Evolutionary conservation across 2,329 filamentous ascomycete species (phyloP).

Genomic region (Calonectria fujianensis): DNA sequence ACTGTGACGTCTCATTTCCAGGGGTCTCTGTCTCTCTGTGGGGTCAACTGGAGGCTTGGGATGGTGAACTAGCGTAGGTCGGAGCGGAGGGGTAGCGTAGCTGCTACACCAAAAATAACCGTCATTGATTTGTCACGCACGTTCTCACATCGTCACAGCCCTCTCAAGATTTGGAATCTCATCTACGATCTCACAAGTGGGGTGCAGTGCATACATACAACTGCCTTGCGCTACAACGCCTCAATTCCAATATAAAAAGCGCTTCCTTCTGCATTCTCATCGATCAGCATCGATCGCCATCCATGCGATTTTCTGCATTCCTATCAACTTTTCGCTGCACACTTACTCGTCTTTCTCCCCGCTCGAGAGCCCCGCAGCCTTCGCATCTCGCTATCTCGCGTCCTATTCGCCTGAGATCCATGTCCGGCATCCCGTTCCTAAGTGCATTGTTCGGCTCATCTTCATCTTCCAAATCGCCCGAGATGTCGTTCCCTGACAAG

Average conservation of each 20-base stretch:
- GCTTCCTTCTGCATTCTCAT: background rate
- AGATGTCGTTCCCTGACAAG: constrained; percentile 86
- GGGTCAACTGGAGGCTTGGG: background rate
- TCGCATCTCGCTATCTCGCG: constrained; percentile 52
- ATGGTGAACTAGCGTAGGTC: background rate
- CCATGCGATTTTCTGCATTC: constrained; percentile 71
- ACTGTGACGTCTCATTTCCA: constrained; percentile 25
- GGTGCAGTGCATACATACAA: background rate
- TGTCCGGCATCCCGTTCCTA: constrained; percentile 87
- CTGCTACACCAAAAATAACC: background rate
- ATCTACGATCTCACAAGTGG: background rate
- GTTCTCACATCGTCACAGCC: background rate
- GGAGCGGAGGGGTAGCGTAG: background rate
- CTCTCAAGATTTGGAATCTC: background rate
- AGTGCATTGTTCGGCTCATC: constrained; percentile 84
- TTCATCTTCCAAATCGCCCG: constrained; percentile 71
- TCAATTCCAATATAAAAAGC: constrained; percentile 28
- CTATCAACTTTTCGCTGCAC: constrained; percentile 69
- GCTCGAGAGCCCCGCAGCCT: constrained; percentile 57
- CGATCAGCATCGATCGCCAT: constrained; percentile 24
- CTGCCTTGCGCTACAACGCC: constrained; percentile 7
- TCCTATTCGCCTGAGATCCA: constrained; percentile 69
- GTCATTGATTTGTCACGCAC: background rate
- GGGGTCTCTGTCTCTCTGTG: constrained; percentile 15
- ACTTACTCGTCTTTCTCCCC: constrained; percentile 67